phyloP scores from a whole-genome alignment of 768 basidiomycete species.

The Phlegmacium glaucopus region DNA sequence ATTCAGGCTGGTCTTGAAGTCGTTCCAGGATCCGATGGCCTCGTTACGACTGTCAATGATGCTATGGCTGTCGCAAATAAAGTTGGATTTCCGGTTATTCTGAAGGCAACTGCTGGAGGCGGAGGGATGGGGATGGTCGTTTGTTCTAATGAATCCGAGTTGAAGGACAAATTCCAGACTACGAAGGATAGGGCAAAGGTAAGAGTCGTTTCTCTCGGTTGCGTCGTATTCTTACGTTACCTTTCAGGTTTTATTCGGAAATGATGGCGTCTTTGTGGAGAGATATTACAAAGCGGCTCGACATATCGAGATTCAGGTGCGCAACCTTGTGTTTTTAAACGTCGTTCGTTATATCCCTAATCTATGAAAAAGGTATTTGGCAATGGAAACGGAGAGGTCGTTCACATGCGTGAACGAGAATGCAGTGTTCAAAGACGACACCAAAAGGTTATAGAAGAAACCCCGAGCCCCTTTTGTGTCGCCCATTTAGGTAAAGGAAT shows the following conservation, averaged over 20 bases:
- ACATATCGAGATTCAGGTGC: conserved; percentile 71
- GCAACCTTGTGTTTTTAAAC: too few species aligned
- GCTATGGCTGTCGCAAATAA: conserved; percentile 35
- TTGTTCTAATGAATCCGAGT: conserved; percentile 39
- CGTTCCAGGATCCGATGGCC: conserved; percentile 53
- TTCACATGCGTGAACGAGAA: conserved; percentile 69
- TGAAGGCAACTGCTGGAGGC: conserved; percentile 68
- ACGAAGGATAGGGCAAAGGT: conserved; percentile 46
- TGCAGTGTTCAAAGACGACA: conserved; percentile 67
- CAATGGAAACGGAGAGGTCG: conserved; percentile 52
- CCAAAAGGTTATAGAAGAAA: conserved; percentile 74
- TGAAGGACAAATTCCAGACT: conserved; percentile 31
- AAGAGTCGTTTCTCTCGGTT: conserved; percentile 6
- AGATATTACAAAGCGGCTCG: conserved; percentile 50
- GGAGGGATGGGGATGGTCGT: conserved; percentile 70
- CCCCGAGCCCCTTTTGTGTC: conserved; percentile 56
- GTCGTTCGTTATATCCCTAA: too few species aligned
- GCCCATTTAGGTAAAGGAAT: conserved; percentile 44
- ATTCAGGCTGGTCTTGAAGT: conserved; percentile 45
- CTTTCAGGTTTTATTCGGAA: conserved; percentile 42
- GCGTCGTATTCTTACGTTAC: background rate
- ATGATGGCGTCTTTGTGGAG: conserved; percentile 56
- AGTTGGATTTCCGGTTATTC: conserved; percentile 59
- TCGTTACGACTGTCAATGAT: conserved; percentile 39
- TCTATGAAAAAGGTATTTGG: too few species aligned